Base-by-base conservation (phyloP, 2,329 filamentous ascomycete genomes). In the Ophiostoma fasciatum region DNA sequence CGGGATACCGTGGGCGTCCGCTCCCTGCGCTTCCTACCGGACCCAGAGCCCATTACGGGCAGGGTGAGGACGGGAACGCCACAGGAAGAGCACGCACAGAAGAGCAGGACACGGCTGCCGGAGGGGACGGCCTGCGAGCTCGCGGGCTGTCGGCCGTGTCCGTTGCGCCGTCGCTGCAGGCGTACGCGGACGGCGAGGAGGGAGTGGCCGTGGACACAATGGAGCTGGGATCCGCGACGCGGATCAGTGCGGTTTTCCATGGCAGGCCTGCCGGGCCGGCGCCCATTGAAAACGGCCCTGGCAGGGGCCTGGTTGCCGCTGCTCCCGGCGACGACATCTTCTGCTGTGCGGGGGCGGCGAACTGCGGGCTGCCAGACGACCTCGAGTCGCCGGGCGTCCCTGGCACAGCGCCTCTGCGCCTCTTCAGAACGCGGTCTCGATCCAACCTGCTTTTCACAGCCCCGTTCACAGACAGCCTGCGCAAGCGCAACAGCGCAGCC, bases 381-480 rank as follows among this genome's bases (percentile, higher is more conserved):
- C 9, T 17, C 9, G 12, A 17, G 20, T 3, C 6, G 28, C 15
- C 14, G 10, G 31, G 25, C 17, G 15, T 8, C 8, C 15, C 14
- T 23, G 3, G 9, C 4, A 12, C 23, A 37, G 11, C 23, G 22
- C 19, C 14, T 30, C 7, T 6, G 5, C 26, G 10, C 25, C 7
- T 19, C 23, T 11, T 22, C 15, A 31, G 7, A 15, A 28, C 14
- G 13, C 7, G 12, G n/a, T 17, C 13, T 18, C 28, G 14, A 28
- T 13, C 7, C 13, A 25, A n/a, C 9, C 7, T 23, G 22, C 7
- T 29, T 26, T 17, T 38, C 4, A 17, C 37, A 17, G 29, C 33
- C 2, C 43, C 41, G 1, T 45, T 45, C 12, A 43, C 43, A 3
- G 43, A 45, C 31, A 35, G 29, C 14, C 41, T 43, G 5, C 29